Evolutionary conservation across 257 asterid genomes (phyloP), one percentile per base, ranked within the genome.

Genomic region (Apocynum venetum): DNA sequence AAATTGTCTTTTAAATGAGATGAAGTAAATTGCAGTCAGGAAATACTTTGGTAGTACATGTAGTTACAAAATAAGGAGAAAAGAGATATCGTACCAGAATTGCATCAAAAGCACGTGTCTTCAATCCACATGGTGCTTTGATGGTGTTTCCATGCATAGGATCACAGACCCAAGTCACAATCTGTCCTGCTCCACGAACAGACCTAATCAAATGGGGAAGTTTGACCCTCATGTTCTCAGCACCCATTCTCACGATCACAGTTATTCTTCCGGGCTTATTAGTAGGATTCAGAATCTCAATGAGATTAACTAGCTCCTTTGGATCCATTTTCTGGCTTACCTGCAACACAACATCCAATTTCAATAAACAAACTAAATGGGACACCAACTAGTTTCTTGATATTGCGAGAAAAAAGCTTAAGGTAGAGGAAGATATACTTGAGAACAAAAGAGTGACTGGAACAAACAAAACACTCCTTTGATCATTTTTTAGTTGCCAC

Each of bases 301-400:
- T 64, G 72, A 92, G 89, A 4, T 92, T 89, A 4, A 90, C 89
- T 17, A 92, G 92, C 78, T 92, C 96, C 0, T 86, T 89, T 5
- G 97, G 97, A 73, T 92, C 97, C 97, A 92, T 92, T 85, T 92
- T 92, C 76, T 92, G 95, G 86, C 97, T 92, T 77, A 89, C 96
- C 97, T 92, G 89, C 81, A 87, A 88, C 25, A 76, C 3, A 10
- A 73, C 11, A 59, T 46, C 76, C 73, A 36, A 44, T 40, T 68
- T 74, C 56, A 44, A 63, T n/a, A 40, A 31, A 79, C 2, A 40
- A 31, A 72, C 1, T 31, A 41, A 19, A 60, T 36, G 19, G 25
- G 47, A 19, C 36, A 7, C 35, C 71, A 56, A 59, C 65, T 59
- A 71, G 64, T 70, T 70, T 60, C 77, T 60, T 47, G 48, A 60